Evolutionary conservation across 495 filamentous ascomycete genomes (phyloP).

Genomic region (Acidomyces sp.): DNA sequence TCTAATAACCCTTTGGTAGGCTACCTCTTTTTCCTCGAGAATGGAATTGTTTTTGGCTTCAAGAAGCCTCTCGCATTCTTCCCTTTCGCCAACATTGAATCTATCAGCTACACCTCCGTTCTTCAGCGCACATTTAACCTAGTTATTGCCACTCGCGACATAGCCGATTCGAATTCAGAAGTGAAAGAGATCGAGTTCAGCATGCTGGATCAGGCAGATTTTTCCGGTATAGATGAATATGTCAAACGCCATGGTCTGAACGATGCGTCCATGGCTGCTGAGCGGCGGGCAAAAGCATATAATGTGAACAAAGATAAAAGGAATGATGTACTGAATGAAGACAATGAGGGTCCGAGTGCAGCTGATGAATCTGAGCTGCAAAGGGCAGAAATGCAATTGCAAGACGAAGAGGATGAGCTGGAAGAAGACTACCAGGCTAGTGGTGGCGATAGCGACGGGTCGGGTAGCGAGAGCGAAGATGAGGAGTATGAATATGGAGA

Average conservation of each 20-base stretch:
- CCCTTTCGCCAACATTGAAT: slow-evolving; percentile 61
- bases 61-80: slow-evolving; percentile 89
- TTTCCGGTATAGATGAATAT: slow-evolving; percentile 67
- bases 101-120: slow-evolving; percentile 78
- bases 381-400: slow-evolving; percentile 54
- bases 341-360: slow-evolving; percentile 17
- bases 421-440: slow-evolving; percentile 77
- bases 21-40: slow-evolving; percentile 76
- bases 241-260: slow-evolving; percentile 69
- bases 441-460: slow-evolving; percentile 49
- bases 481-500: slow-evolving; percentile 34
- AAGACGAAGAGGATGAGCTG: slow-evolving; percentile 63
- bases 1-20: slow-evolving; percentile 33
- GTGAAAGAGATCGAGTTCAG: slow-evolving; percentile 28
- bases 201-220: slow-evolving; percentile 35
- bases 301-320: slow-evolving; percentile 51
- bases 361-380: slow-evolving; percentile 44
- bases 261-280: slow-evolving; percentile 84
- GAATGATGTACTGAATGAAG: slow-evolving; percentile 32
- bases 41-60: slow-evolving; percentile 84
- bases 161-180: slow-evolving; percentile 14
- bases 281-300: slow-evolving; percentile 65
- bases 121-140: slow-evolving; percentile 92
- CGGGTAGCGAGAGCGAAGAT: slow-evolving; percentile 34
- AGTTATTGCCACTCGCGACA: slow-evolving; percentile 39